These are phyloP conservation scores for Pestalotiopsis fici DNA, from an alignment of 2,329 filamentous ascomycete species.

Conservation along the genomic window DNA sequence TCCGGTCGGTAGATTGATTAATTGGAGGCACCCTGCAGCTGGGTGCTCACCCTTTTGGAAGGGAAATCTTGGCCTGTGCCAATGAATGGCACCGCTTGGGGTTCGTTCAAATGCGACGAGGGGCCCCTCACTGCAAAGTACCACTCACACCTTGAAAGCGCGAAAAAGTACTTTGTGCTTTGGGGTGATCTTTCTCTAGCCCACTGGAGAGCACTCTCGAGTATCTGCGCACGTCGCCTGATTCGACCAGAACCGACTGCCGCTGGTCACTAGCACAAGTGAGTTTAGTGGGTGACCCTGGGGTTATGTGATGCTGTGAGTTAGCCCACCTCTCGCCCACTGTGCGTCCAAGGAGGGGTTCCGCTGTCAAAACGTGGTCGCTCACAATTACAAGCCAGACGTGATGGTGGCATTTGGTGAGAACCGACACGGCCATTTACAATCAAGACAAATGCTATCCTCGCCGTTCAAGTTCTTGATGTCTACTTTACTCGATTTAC, in stretches of 20 bases:
- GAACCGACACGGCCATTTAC: neutral
- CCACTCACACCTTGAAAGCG: neutral
- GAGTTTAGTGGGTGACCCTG: neutral
- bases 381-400: neutral
- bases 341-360: neutral
- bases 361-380: neutral
- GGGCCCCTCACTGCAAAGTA: neutral
- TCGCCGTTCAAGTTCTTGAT: neutral
- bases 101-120: neutral
- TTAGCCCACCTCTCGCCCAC: neutral
- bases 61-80: conserved; percentile 38
- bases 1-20: neutral
- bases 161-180: neutral
- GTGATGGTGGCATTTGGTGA: neutral
- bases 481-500: neutral
- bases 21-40: neutral
- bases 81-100: neutral
- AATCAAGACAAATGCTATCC: too few species aligned
- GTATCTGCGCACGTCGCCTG: conserved; percentile 6
- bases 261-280: neutral
- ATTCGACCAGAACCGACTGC: conserved; percentile 1
- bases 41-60: neutral
- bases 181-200: neutral
- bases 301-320: too few species aligned
- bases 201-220: neutral